phyloP scores from a whole-genome alignment of 495 filamentous ascomycete genomes.

The Podospora anserina region DNA sequence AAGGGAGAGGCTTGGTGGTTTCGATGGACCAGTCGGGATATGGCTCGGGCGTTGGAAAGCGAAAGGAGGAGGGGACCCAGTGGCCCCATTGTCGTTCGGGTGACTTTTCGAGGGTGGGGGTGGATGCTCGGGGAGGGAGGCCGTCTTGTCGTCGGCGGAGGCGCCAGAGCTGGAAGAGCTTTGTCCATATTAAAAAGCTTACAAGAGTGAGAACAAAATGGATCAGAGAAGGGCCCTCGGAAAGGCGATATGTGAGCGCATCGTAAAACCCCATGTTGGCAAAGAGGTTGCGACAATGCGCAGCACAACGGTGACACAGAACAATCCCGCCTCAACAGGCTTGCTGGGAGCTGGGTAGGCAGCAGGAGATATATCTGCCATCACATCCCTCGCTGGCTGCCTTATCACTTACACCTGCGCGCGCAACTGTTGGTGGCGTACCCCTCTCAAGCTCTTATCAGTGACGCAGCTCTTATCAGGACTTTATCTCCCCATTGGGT shows the following conservation, averaged over 20 bases:
- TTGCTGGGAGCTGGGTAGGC: neutral
- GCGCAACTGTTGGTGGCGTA: neutral
- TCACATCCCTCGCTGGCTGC: neutral
- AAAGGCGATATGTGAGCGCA: neutral
- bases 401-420: neutral
- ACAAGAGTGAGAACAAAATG: neutral
- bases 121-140: slow-evolving; percentile 2
- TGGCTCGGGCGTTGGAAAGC: slow-evolving; percentile 61
- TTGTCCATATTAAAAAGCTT: neutral
- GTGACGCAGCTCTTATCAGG: slow-evolving; percentile 17
- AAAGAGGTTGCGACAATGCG: neutral
- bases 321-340: no score
- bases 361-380: neutral
- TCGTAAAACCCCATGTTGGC: neutral
- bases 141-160: neutral
- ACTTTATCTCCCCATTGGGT: slow-evolving; percentile 23
- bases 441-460: slow-evolving; percentile 2
- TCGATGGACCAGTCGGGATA: slow-evolving; percentile 70
- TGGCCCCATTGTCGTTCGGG: slow-evolving; percentile 36
- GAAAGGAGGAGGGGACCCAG: slow-evolving; percentile 70
- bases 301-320: neutral
- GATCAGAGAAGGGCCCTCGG: neutral
- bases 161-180: neutral
- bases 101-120: slow-evolving; percentile 8
- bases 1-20: slow-evolving; percentile 72